Base-by-base conservation (phyloP, 208 protist genomes). In the Leishmania braziliensis region DNA sequence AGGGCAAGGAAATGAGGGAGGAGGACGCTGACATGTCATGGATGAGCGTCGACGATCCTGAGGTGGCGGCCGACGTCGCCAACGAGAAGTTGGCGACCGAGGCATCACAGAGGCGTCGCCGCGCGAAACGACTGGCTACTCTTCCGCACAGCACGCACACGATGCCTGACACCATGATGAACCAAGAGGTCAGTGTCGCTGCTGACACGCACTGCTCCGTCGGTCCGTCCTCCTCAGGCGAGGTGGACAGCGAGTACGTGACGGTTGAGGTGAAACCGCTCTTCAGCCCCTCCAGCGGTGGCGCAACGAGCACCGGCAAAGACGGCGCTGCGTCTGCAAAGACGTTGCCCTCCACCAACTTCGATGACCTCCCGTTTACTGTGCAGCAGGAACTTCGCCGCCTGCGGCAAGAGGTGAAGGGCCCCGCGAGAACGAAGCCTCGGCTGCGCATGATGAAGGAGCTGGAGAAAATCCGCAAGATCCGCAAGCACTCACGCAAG, bases 391-490 rank as follows among this genome's bases (percentile, higher is more conserved):
- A 96, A 77, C 81, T 97, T 81, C 81, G 86, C 26, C 88, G 91
- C 0, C 88, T 97, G 23, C 90, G 89, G 16, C 85, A 93, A 79
- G 90, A 95, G 70, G 93, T 80, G 16, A 96, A 95, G 75, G 94
- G 94, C 0, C 91, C 94, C 16, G 75, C 90, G 6, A 87, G 83
- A 48, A 96, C 92, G 33, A 95, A 93, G 81, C 78, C 94, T 62
- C 89, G 87, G 58, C 14, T 96, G 68, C 88, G 88, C 69, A 92
- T 94, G 89, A 75, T 95, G 89, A 96, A 96, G 85, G 92, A 95
- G 84, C 86, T 97, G 65, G 86, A 95, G 74, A 97, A 97, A 85
- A 96, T 96, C 53, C 90, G 90, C 10, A 96, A 96, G 86, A 97
- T 97, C 62, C 88, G 89, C 75, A 95, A 96, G 78, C 85, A 97